Base-by-base conservation (phyloP, 495 filamentous ascomycete genomes). In the Trichocladium uniseriatum region DNA sequence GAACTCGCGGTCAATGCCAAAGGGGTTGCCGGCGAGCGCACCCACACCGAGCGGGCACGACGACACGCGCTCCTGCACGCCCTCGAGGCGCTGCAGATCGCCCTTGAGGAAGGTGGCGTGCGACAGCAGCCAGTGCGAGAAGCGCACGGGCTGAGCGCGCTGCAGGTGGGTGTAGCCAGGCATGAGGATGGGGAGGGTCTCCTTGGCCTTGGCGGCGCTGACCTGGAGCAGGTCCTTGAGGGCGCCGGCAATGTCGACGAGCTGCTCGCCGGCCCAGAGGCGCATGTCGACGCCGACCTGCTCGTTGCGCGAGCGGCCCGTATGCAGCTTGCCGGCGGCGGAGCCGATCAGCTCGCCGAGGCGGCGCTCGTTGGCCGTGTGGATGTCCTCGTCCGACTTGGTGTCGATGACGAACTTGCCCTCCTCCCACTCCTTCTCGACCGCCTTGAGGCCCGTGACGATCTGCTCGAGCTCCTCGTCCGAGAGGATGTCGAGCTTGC, bases 211-310 rank as follows among this genome's bases (percentile, higher is more conserved):
- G 19, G 72, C 74, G 45, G 82, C 77, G 29, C 82, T 81, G 49
- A 86, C 83, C 61, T 78, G 79, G 43, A 96, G 67, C 51, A 96
- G 71, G 55, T 82, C 77, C 27, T 72, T 70, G 18, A 96, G 72
- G 40, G 78, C 79, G 5, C n/a, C 57, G 47, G 90, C 86, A 48
- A 96, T 79, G 49, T 76, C 71, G 52, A 75, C 77, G 43, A 96
- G 67, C 70, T 90, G 77, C 54, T 87, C 84, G 37, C 86, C 75
- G 49, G 95, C 70, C 91, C 91, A 97, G 61, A 95, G 69, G 38
- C 90, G 82, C 86, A 95, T 91, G 58, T 96, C 91, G 19, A 85
- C 91, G 21, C 84, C 88, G 50, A 97, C 78, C 70, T 97, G 92
- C 70, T 97, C 92, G 61, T 97, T 97, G 38, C 92, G 74, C 58